Base-by-base conservation (phyloP, 768 basidiomycete genomes). In the Suillus alpinus region DNA sequence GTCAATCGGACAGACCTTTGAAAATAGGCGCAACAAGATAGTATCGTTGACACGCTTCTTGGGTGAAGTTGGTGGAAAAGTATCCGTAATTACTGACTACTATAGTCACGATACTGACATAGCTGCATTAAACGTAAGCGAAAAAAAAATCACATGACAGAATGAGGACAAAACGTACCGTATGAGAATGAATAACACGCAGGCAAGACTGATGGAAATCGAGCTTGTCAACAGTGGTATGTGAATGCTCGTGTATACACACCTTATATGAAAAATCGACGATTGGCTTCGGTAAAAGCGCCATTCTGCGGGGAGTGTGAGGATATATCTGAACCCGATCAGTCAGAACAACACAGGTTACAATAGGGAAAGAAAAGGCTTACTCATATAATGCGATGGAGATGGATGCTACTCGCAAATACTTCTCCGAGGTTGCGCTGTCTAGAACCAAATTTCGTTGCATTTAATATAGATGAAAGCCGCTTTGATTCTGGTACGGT, bases 31-130 rank as follows among this genome's bases (percentile, higher is more conserved):
- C 77, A 14, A 83, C 63, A 13, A 84, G 70, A 69, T 75, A 85
- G 67, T 82, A 88, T 5, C 66, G 72, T 2, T 62, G 52, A 71
- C 88, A 90, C 34, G 74, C 66, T 16, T 68, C 67, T 13, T 60
- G 20, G 2, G 83, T 81, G 66, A 88, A 89, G 18, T 71, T 57
- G 16, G 68, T 66, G 60, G 78, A 77, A 68, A 89, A 88, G 67
- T 84, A 87, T 12, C 85, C 86, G 61, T 83, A 77, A 68, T 81
- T 86, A 63, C 81, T 83, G 56, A 85, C 59, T 6, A 76, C 72
- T 61, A 88, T 75, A 44, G 77, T 75, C 6, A 76, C 16, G 36
- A 86, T 75, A 68, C 83, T 86, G 44, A 68, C 58, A 69, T 73
- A 73, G 36, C 71, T 74, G 59, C 20, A 14, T 41, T n/a, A n/a